Conservation (phyloP, 768 basidiomycete genomes). For the Boletus speciosus region DNA sequence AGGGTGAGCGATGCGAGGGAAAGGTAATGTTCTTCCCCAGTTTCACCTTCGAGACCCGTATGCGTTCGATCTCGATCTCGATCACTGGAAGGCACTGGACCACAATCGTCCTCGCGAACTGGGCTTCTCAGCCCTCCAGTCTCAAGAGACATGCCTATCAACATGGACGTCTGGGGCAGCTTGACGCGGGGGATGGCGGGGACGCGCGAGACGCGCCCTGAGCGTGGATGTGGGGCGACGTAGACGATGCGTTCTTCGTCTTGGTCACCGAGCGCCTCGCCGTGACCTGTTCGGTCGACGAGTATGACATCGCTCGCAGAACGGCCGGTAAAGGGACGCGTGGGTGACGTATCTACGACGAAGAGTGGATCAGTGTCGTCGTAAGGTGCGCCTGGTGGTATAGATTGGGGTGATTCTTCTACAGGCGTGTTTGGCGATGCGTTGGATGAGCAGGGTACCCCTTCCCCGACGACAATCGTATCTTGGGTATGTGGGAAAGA, state of each 20-base stretch:
- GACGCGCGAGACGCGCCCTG: slow-evolving; percentile 11
- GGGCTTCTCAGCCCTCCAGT: not conserved
- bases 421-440: not conserved
- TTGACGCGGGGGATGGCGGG: slow-evolving; percentile 12
- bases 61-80: no score
- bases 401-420: not conserved
- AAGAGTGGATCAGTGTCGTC: slow-evolving; percentile 12
- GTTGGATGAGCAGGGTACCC: no score
- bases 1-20: slow-evolving; percentile 29
- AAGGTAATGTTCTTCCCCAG: slow-evolving; percentile 9
- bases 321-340: not conserved
- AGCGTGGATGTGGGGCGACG: slow-evolving; percentile 68
- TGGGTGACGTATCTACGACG: slow-evolving; percentile 42
- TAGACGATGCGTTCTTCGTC: slow-evolving; percentile 66
- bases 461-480: not conserved
- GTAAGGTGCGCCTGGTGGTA: not conserved
- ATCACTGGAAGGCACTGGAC: not conserved
- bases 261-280: slow-evolving; percentile 16
- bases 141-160: slow-evolving; percentile 16
- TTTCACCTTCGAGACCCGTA: not conserved
- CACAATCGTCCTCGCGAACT: slow-evolving; percentile 8
- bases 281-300: slow-evolving; percentile 18
- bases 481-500: not conserved
- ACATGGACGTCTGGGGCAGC: slow-evolving; percentile 23
- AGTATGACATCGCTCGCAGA: slow-evolving; percentile 23